Evolutionary conservation across 257 asterid species (phyloP), one percentile per base, ranked within the genome.

Genomic region (Leptodermis oblonga): DNA sequence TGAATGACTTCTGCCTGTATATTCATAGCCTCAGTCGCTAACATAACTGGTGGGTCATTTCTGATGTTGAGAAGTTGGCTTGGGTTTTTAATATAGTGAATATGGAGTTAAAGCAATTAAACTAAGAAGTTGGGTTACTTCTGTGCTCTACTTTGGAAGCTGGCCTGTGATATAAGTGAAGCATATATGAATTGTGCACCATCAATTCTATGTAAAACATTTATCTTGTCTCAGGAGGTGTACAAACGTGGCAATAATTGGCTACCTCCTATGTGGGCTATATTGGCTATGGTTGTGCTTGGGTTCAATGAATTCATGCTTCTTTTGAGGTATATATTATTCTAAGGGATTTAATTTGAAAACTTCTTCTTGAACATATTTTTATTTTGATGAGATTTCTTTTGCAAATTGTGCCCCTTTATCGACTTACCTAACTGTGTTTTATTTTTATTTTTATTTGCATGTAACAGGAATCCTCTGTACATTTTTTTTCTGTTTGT

Each of bases 261-360:
- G 90, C 45, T 86, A 55, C 95, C 95, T 53, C 92, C 92, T 70
- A 77, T 87, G 28, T 86, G 95, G 95, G 90, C 83, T 9, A 84
- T 86, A 52, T 1, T 88, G 56, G 88, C 87, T 5, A 74, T 88
- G 83, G 46, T 81, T 31, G 64, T 86, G 65, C 90, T 88, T 30
- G 95, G 95, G 36, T 86, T 82, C 73, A 88, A 88, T 7, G 92
- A 86, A 63, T 82, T 88, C 83, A 84, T 88, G 86, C 74, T 81
- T 68, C 90, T 88, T 43, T 73, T 86, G 76, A 88, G 87, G 95
- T 88, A 65, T 88, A 65, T 82, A 65, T 33, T 48, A 51, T 15
- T 39, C 14, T 59, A 20, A 22, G 36, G 68, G 33, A 53, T 26
- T 55, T 33, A 30, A 55, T 53, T 42, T 65, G 23, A 43, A 64